Evolutionary conservation across 208 protist species (phyloP).

Genomic region (Trypanosoma avium): DNA sequence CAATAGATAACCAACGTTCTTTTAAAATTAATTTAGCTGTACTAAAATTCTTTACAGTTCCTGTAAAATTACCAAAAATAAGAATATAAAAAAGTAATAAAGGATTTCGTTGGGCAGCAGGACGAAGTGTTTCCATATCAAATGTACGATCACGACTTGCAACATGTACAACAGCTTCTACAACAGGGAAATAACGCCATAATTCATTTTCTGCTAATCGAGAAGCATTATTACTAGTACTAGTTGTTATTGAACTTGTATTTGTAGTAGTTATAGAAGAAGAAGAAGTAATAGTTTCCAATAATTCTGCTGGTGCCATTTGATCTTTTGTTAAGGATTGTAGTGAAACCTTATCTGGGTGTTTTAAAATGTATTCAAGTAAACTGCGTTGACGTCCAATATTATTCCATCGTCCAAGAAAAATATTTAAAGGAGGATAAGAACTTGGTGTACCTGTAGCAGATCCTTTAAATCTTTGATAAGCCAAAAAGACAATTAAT

Average conservation of each 20-base stretch:
- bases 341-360: slow-evolving; percentile 80
- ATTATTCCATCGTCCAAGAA: slow-evolving; percentile 83
- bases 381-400: slow-evolving; percentile 62
- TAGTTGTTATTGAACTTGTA: slow-evolving; percentile 35
- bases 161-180: slow-evolving; percentile 83
- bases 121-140: slow-evolving; percentile 67
- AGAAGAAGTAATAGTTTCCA: slow-evolving; percentile 27
- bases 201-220: slow-evolving; percentile 59
- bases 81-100: slow-evolving; percentile 74
- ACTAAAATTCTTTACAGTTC: slow-evolving; percentile 83
- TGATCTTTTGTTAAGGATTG: slow-evolving; percentile 46
- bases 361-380: slow-evolving; percentile 82
- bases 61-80: slow-evolving; percentile 58
- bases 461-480: slow-evolving; percentile 80
- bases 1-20: slow-evolving; percentile 51
- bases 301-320: slow-evolving; percentile 50
- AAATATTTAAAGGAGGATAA: slow-evolving; percentile 75
- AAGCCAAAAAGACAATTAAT: slow-evolving; percentile 84
- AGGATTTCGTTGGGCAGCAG: slow-evolving; percentile 63
- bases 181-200: slow-evolving; percentile 77
- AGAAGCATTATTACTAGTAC: too few species aligned
- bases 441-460: slow-evolving; percentile 33
- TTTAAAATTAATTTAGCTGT: slow-evolving; percentile 66
- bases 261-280: slow-evolving; percentile 2
- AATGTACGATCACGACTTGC: slow-evolving; percentile 79